Evolutionary conservation across 768 basidiomycete genomes (phyloP), one percentile per base, ranked within the genome.

Genomic region (Boletus tomentosulus): DNA sequence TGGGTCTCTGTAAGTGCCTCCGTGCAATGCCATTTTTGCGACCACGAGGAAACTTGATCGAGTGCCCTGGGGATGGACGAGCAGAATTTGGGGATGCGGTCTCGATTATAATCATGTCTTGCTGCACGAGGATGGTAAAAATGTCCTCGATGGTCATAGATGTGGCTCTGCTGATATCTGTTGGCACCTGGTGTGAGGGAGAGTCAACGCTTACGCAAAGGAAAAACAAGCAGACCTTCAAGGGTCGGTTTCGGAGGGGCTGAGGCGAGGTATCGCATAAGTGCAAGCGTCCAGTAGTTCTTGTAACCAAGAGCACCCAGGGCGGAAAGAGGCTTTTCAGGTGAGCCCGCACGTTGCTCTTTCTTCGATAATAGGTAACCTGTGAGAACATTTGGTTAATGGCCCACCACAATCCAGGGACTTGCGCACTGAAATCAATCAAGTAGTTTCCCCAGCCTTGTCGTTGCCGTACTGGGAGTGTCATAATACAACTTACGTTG

Each of bases 401-500:
- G 34, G n/a, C 24, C n/a, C 15, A 34, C 28, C 27, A 55, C 1
- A 7, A 51, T 52, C 52, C 35, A 63, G 53, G 28, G 51, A 56
- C 48, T 48, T 24, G 22, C 63, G 37, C 50, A 98, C 96, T 99
- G 74, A 99, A 98, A 72, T 98, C 97, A 62, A 99, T 98, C 62
- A 99, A 79, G 51, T 92, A 79, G 70, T 93, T 92, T 12, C 97
- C 97, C 95, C 96, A 99, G 0, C 97, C 97, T 70, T 89, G 86
- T 58, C 96, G 76, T 71, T 98, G 96, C 58, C 94, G 76, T 37
- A 98, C 89, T 2, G 97, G 97, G 19, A 99, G 75, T 16, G 97
- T 98, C 95, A 99, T 98, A 66, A 99, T 99, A 76, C 97, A 99
- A 71, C 93, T 96, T 60, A 99, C 85, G 74, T 99, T 99, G 71